Evolutionary conservation across 1,284 basidiomycete genomes (phyloP).

Genomic region (Puccinia brachypodii): DNA sequence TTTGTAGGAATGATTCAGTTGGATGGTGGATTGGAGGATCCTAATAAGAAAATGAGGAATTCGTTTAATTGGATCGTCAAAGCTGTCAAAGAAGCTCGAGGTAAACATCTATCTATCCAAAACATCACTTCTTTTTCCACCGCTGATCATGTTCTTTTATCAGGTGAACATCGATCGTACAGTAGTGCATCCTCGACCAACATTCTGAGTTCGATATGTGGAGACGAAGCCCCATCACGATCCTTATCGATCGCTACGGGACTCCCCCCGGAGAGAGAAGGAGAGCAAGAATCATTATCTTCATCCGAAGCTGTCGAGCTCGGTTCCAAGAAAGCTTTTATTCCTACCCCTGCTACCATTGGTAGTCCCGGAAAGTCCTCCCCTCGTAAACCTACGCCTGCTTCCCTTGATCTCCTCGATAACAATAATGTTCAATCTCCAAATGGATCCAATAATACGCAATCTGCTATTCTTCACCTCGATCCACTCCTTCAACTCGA

Average conservation of each 20-base stretch:
- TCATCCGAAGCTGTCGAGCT: no score
- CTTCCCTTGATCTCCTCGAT: neutral
- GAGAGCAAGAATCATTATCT: no score
- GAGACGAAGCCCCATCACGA: neutral
- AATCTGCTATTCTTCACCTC: neutral
- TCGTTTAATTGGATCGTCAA: constrained; percentile 54
- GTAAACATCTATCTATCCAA: constrained; percentile 45
- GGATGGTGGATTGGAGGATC: constrained; percentile 54
- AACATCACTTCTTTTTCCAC: no score
- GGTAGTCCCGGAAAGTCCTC: neutral
- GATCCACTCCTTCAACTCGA: neutral
- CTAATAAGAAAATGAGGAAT: constrained; percentile 53
- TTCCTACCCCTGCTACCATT: neutral
- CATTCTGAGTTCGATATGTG: constrained; percentile 12
- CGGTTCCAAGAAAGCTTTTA: neutral
- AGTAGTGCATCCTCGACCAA: constrained; percentile 42
- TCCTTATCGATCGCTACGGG: neutral
- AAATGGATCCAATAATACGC: no score
- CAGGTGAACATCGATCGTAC: constrained; percentile 43
- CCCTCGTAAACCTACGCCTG: neutral
- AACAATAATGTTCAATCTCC: no score
- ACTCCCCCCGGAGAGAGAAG: no score
- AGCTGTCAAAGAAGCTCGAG: constrained; percentile 53
- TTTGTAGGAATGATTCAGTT: constrained; percentile 54
- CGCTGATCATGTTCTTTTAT: no score